These are phyloP conservation scores for Micractinium sp. DNA, from an alignment of 139 green algal species.

Conservation along the genomic window DNA sequence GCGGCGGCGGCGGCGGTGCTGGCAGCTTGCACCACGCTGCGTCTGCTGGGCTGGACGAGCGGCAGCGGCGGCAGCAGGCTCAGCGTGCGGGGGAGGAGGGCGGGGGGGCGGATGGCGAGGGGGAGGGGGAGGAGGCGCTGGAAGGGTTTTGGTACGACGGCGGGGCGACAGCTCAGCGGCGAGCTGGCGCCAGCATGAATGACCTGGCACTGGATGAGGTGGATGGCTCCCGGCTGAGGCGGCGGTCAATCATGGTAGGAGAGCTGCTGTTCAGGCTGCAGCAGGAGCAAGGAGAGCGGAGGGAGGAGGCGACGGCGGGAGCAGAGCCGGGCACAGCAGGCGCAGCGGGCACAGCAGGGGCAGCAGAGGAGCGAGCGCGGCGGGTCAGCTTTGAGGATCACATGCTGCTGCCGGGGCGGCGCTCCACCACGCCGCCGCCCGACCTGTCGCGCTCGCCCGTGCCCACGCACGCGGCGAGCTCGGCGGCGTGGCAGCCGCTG, in stretches of 20 bases:
- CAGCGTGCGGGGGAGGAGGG: too few relatives aligned
- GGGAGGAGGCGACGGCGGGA: not conserved
- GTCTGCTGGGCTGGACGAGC: not conserved
- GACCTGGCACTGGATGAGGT: not conserved
- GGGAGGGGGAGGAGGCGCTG: not conserved
- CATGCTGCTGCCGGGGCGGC: not conserved
- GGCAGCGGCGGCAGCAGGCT: not conserved
- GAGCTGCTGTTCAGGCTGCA: not conserved
- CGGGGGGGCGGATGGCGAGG: too few relatives aligned
- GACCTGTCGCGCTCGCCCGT: not conserved
- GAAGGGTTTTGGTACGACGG: not conserved
- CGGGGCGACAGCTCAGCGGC: not conserved
- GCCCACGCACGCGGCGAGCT: not conserved
- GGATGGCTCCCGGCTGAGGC: not conserved
- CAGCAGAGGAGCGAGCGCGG: not conserved
- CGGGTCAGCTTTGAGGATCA: not conserved
- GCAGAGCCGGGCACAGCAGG: not conserved
- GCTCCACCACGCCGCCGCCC: not conserved
- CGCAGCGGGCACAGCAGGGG: not conserved
- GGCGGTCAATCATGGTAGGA: constrained; percentile 9
- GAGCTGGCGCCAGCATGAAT: not conserved
- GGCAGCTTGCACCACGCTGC: not conserved
- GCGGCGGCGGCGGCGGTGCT: not conserved
- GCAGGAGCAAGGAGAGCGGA: not conserved
- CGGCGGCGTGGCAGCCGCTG: not conserved